These are phyloP conservation scores for Stellera chamaejasme DNA, from an alignment of 345 rosid species.

Conservation along the genomic window DNA sequence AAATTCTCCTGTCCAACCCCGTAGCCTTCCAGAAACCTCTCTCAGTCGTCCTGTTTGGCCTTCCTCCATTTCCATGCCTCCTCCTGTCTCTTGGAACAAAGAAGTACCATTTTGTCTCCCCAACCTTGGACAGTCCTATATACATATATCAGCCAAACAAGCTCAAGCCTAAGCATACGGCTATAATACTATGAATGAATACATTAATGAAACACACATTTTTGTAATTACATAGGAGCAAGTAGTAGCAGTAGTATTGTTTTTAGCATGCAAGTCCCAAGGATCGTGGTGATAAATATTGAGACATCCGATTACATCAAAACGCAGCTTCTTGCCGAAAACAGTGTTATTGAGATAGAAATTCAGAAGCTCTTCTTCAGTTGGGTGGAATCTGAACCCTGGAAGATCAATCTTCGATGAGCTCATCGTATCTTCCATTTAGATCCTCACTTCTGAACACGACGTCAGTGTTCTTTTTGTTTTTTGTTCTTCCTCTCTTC, in stretches of 20 bases:
- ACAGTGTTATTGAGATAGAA: slow-evolving; percentile 76
- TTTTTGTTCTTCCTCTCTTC: slow-evolving; percentile 4
- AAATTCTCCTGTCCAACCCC: slow-evolving; percentile 78
- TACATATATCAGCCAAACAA: slow-evolving; percentile 1
- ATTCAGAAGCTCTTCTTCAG: slow-evolving; percentile 83
- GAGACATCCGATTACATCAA: slow-evolving; percentile 51
- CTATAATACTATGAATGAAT: no score
- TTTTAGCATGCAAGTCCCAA: slow-evolving; percentile 68
- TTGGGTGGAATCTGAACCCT: slow-evolving; percentile 91
- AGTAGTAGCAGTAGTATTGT: neutral
- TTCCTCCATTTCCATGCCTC: slow-evolving; percentile 74
- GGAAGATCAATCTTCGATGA: slow-evolving; percentile 51
- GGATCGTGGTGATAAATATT: slow-evolving; percentile 81
- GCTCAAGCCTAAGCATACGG: neutral
- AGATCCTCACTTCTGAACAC: slow-evolving; percentile 12
- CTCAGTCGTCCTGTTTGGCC: slow-evolving; percentile 80
- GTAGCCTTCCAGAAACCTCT: slow-evolving; percentile 98
- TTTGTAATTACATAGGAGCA: neutral
- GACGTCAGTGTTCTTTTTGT: neutral
- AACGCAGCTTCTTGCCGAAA: slow-evolving; percentile 32
- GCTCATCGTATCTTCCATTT: slow-evolving; percentile 22
- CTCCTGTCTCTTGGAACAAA: slow-evolving; percentile 90
- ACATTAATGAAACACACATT: neutral
- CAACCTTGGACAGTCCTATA: slow-evolving; percentile 60
- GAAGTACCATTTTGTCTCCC: slow-evolving; percentile 95